These are phyloP conservation scores for Pseudocercospora musae DNA, from an alignment of 2,329 filamentous ascomycete species.

Conservation along the genomic window DNA sequence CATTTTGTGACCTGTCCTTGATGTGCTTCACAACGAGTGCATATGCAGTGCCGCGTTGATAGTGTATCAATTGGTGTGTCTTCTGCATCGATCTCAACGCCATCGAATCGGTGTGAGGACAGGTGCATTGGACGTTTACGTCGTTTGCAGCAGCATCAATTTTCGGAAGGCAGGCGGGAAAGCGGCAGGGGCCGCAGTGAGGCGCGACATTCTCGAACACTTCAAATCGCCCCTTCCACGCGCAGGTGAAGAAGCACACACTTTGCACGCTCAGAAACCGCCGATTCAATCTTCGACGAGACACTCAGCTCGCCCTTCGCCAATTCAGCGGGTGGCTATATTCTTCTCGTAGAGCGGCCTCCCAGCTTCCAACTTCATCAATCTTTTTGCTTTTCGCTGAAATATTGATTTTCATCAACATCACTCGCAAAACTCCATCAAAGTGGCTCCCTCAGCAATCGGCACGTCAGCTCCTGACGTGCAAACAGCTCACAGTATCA, in stretches of 20 bases:
- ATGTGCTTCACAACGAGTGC: background rate
- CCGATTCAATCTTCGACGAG: background rate
- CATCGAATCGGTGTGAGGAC: background rate
- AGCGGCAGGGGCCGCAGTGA: background rate
- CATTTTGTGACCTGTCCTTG: slow-evolving; percentile 1
- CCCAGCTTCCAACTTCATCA: background rate
- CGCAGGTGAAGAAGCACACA: background rate
- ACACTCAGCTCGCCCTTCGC: background rate
- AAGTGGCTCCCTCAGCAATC: slow-evolving; percentile 13
- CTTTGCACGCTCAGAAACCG: background rate
- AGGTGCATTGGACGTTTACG: background rate
- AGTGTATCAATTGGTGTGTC: background rate
- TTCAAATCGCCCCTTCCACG: slow-evolving; percentile 2
- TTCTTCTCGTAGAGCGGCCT: background rate
- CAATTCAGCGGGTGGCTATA: background rate
- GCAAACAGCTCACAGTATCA: background rate
- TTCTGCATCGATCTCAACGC: too few species aligned
- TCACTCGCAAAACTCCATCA: background rate
- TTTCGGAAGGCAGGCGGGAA: background rate
- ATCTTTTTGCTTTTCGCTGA: background rate
- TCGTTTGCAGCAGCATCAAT: background rate
- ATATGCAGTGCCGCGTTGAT: slow-evolving; percentile 2
- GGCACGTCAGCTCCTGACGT: slow-evolving; percentile 18
- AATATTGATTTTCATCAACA: slow-evolving; percentile 7
- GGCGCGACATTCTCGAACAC: background rate